A percentile compares a stretch with the other conserved stretches of the same genome.
Conservation (phyloP, 2,329 filamentous ascomycete genomes). For the Mycocentrospora acerina region DNA sequence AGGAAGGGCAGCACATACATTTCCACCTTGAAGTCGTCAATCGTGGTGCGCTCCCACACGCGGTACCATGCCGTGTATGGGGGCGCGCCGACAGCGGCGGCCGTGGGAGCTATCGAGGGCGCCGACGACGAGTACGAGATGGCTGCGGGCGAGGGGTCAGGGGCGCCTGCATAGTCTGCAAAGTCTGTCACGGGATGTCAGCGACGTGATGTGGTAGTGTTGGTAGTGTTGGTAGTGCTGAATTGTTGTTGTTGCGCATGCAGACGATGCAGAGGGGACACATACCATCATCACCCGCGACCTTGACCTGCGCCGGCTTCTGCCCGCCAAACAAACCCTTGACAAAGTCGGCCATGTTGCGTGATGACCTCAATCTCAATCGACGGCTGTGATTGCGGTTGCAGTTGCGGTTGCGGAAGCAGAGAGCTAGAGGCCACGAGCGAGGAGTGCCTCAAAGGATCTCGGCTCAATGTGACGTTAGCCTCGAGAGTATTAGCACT, state of each 20-base stretch:
- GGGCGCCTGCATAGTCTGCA: conserved; percentile 83
- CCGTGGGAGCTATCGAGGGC: conserved; percentile 38
- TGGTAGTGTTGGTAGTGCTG: conserved; percentile 5
- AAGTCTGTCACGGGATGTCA: conserved; percentile 64
- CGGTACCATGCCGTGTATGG: conserved; percentile 97
- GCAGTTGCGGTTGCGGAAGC: conserved; percentile 13
- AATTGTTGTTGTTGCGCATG: conserved; percentile 10
- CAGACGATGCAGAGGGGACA: conserved; percentile 12
- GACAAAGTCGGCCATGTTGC: conserved; percentile 55
- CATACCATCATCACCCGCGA: conserved; percentile 65
- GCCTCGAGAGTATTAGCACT: too few species aligned
- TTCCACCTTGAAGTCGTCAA: conserved; percentile 85
- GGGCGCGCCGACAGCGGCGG: conserved; percentile 44
- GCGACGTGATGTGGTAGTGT: conserved; percentile 4
- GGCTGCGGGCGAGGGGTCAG: conserved; percentile 62
- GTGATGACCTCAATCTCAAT: conserved; percentile 20
- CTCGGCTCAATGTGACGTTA: conserved; percentile 16
- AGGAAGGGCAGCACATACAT: conserved; percentile 77
- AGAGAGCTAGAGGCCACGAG: conserved; percentile 16
- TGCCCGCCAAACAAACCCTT: conserved; percentile 70
- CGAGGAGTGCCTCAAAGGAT: conserved; percentile 16
- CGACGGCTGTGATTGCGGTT: conserved; percentile 1
- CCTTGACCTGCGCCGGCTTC: conserved; percentile 59
- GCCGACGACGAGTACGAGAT: conserved; percentile 44
- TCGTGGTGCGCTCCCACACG: conserved; percentile 84